Evolutionary conservation across 495 filamentous ascomycete species (phyloP), one percentile per base, ranked within the genome.

Genomic region (Cercophora scortea): DNA sequence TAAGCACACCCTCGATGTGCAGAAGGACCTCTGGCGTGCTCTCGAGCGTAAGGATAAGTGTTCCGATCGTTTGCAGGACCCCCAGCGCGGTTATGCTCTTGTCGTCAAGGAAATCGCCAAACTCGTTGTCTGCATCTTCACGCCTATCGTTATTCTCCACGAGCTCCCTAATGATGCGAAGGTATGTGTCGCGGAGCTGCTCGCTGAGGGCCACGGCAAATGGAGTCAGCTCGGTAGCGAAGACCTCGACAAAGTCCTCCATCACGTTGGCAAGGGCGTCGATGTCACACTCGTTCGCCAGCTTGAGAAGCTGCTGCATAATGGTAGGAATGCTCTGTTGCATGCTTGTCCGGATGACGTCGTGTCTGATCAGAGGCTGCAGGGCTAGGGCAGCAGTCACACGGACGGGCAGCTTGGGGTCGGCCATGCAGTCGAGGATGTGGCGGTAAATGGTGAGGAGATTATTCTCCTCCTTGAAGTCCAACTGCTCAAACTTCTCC

Each of bases 201-300:
- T 98, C 90, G 61, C 89, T 95, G 40, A 98, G 76, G 6, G 94
- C 92, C 13, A 97, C 94, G n/a, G 93, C 93, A 63, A 98, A 98
- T 8, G 93, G 93, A 1, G 93, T 98, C 47, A 98, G 78, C 64
- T 98, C 94, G 3, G 88, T 74, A 15, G 93, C 91, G 68, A 98
- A 98, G 0, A 97, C 93, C 67, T 98, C 93, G 47, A 98, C 93
- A 65, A 97, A 97, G 60, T 98, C 94, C 66, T 98, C 93, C 93
- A 96, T 96, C n/a, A 96, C 90, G 59, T 95, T 95, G n/a, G 90
- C 89, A 16, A 96, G 69, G 15, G 90, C 89, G 68, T 96, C 90
- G 47, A 96, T 91, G 59, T 95, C 90, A 42, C 90, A 90, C 70
- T 96, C 90, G 63, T 96, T 96, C 25, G 93, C 92, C 53, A 98